Conservation (phyloP, 2,329 filamentous ascomycete species). For the Colletotrichum sp. region DNA sequence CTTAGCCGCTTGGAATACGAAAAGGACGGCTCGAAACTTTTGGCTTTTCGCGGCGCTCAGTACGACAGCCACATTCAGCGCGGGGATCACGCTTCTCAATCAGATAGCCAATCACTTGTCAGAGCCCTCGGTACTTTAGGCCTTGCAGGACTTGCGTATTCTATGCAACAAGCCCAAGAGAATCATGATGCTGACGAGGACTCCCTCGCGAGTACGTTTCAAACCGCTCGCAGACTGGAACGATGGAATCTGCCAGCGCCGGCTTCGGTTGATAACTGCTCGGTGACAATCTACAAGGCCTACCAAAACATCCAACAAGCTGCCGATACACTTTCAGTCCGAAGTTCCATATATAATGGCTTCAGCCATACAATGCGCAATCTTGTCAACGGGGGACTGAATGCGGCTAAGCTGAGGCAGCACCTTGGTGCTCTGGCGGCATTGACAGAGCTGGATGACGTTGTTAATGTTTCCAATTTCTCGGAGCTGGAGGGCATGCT, state of each 20-base stretch:
- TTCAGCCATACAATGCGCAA: conserved; percentile 64
- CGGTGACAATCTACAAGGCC: conserved; percentile 76
- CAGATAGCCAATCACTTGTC: conserved; percentile 73
- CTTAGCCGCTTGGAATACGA: conserved; percentile 88
- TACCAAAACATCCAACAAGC: conserved; percentile 81
- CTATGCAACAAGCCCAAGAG: conserved; percentile 73
- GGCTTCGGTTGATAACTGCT: conserved; percentile 62
- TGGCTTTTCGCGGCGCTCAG: conserved; percentile 89
- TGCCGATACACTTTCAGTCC: conserved; percentile 57
- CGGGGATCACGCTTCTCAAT: conserved; percentile 55
- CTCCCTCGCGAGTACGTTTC: conserved; percentile 75
- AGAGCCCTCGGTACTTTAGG: conserved; percentile 81
- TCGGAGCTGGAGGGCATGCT: conserved; percentile 68
- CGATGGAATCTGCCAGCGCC: conserved; percentile 91
- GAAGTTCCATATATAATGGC: conserved; percentile 66
- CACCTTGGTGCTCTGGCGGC: conserved; percentile 70
- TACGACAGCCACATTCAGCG: conserved; percentile 83
- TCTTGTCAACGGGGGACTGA: conserved; percentile 54
- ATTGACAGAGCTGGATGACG: conserved; percentile 81
- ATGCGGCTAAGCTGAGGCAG: conserved; percentile 56
- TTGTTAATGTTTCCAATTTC: conserved; percentile 65
- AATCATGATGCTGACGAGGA: conserved; percentile 60
- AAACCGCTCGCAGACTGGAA: conserved; percentile 81
- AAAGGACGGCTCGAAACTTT: conserved; percentile 81
- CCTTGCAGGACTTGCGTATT: conserved; percentile 83